Base-by-base conservation (phyloP, 176 grass and related monocot species). In the Cenchrus purpureus region DNA sequence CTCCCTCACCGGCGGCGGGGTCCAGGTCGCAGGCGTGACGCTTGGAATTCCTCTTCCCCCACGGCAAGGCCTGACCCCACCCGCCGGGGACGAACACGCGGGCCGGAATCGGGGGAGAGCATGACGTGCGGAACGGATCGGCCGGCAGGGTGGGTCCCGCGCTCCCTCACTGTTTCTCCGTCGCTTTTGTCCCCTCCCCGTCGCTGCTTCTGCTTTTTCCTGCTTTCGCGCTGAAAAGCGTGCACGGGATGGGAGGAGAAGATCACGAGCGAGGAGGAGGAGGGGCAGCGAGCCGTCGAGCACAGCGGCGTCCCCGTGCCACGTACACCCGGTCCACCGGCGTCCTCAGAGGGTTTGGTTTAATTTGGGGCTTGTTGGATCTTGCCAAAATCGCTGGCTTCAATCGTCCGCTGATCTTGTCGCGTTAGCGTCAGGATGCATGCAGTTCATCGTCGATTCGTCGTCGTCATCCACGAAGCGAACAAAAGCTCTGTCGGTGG, bases 191-290 rank as follows among this genome's bases (percentile, higher is more conserved):
- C 66, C 71, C 76, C 49, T 54, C 15, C 60, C 10, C 0, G 5
- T 10, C 22, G 14, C 29, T 17, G 14, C 51, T 56, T 10, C 29
- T 61, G 64, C 49, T 56, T 83, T 80, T 37, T 55, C 77, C 90
- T 75, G 10, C 83, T 83, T 89, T 89, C 83, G 68, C 90, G 79
- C 86, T 62, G 73, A 92, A 86, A 79, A 86, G 90, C 71, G 56
- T 50, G 88, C 88, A 51, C 62, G 28, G 83, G 49, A 73, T 43
- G 31, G 63, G 67, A 19, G 66, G 12, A 61, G 68, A 16, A 32
- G 60, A 64, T 65, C 59, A 48, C 22, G 45, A 63, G 42, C 53
- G 49, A 19, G 29, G 20, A 9, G 8, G 57, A 17, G 45, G 8
- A 1, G 7, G 56, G 51, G 51, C 51, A 53, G 13, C 2, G 49